phyloP scores from a whole-genome alignment of 2,329 filamentous ascomycete genomes.

The Alternaria postmessia region DNA sequence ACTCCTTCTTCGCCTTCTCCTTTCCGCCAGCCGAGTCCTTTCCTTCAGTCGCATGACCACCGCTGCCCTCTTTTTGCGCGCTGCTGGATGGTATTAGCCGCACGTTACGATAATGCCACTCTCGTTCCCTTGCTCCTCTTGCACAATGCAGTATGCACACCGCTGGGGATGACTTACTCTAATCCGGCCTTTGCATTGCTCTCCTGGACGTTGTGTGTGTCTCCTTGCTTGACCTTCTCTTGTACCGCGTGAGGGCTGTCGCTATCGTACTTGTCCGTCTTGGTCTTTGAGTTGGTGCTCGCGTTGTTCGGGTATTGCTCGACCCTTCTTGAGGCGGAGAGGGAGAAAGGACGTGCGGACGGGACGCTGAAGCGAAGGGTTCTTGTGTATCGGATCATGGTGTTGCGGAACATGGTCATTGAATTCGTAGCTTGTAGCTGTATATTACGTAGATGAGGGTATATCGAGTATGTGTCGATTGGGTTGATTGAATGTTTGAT shows the following conservation, averaged over 20 bases:
- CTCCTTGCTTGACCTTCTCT: conserved; percentile 42
- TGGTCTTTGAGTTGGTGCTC: conserved; percentile 31
- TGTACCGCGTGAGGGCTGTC: conserved; percentile 36
- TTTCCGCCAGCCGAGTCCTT: conserved; percentile 49
- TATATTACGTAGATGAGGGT: neutral
- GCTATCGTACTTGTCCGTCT: conserved; percentile 36
- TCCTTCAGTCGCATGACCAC: conserved; percentile 53
- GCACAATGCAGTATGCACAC: neutral
- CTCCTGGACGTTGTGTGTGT: conserved; percentile 47
- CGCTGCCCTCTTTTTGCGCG: conserved; percentile 38
- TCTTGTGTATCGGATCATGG: conserved; percentile 17
- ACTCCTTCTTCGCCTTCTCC: conserved; percentile 56
- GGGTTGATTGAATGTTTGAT: neutral
- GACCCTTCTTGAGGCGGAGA: conserved; percentile 17
- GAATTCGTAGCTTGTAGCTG: neutral
- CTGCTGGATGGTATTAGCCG: conserved; percentile 24
- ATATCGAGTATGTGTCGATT: neutral
- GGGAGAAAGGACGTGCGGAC: conserved; percentile 25
- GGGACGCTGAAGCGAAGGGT: conserved; percentile 5
- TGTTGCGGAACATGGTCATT: conserved; percentile 23
- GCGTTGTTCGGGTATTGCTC: conserved; percentile 27
- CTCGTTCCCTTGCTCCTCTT: neutral
- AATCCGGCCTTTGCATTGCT: conserved; percentile 39
- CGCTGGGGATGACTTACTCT: conserved; percentile 38
- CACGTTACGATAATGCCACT: neutral